Conservation (phyloP, 352 stramenopile genomes). For the Elongisporangium anandrum region DNA sequence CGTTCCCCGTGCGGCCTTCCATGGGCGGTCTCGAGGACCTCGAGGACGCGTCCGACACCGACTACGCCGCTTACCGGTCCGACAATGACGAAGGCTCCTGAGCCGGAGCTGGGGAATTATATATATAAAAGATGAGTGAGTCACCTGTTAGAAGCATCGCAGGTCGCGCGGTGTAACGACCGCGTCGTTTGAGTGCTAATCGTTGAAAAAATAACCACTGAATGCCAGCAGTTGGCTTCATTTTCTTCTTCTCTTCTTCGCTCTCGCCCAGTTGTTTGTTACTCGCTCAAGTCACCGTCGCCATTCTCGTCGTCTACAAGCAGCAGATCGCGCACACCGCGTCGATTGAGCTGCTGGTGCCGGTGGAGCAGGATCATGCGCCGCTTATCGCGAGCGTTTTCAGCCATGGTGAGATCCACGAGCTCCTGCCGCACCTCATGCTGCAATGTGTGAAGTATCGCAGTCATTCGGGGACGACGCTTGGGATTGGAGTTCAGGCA, state of each 20-base stretch:
- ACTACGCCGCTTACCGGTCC: slow-evolving; percentile 35
- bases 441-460: slow-evolving; percentile 69
- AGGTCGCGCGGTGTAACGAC: not conserved
- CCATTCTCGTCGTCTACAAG: slow-evolving; percentile 3
- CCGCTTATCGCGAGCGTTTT: slow-evolving; percentile 52
- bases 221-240: not conserved
- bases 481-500: slow-evolving; percentile 62
- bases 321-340: slow-evolving; percentile 59
- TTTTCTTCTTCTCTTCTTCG: not conserved
- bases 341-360: slow-evolving; percentile 72
- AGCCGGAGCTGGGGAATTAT: not conserved
- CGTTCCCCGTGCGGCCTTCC: slow-evolving; percentile 31
- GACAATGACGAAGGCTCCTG: slow-evolving; percentile 22
- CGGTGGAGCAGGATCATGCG: slow-evolving; percentile 70
- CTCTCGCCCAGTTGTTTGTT: not conserved
- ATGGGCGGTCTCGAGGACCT: slow-evolving; percentile 36
- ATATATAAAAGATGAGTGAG: not conserved
- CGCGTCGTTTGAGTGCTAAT: not conserved
- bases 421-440: slow-evolving; percentile 77
- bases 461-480: slow-evolving; percentile 66
- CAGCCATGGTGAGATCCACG: slow-evolving; percentile 58
- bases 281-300: not conserved
- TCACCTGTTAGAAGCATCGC: not conserved
- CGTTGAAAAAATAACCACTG: not conserved
- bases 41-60: slow-evolving; percentile 30